Conservation (phyloP, 2,329 filamentous ascomycete genomes). For the Colletotrichum scovillei region DNA sequence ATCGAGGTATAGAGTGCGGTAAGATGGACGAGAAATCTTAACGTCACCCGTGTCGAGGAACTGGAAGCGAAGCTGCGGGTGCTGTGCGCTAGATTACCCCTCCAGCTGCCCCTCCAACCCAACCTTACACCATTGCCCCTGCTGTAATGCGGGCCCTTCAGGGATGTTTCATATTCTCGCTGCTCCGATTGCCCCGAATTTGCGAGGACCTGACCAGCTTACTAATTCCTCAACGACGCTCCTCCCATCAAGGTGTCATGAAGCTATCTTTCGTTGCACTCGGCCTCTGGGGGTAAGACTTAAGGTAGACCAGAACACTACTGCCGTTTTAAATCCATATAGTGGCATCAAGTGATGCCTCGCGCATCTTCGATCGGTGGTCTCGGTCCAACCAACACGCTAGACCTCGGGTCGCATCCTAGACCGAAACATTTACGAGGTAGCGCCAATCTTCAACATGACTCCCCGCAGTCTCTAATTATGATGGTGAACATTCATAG, state of each 20-base stretch:
- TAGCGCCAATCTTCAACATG: not conserved
- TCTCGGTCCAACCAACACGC: not conserved
- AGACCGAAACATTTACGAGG: not conserved
- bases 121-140: slow-evolving; percentile 15
- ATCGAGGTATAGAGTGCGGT: no score
- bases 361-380: not conserved
- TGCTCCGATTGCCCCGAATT: slow-evolving; percentile 32
- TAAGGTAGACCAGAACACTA: not conserved
- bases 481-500: not conserved
- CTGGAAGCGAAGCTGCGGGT: slow-evolving; percentile 8
- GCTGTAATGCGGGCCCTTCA: not conserved
- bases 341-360: not conserved
- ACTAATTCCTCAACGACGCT: slow-evolving; percentile 32
- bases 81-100: slow-evolving; percentile 20
- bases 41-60: slow-evolving; percentile 17
- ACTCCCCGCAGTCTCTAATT: not conserved
- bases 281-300: not conserved
- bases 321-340: not conserved
- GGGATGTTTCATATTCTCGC: slow-evolving; percentile 19
- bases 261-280: not conserved
- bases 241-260: slow-evolving; percentile 23
- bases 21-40: not conserved
- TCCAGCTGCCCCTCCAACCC: slow-evolving; percentile 31
- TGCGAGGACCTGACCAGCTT: slow-evolving; percentile 14
- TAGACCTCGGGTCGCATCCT: not conserved